Evolutionary conservation across 2,329 filamentous ascomycete genomes (phyloP), one percentile per base, ranked within the genome.

Genomic region (Rosellinia necatrix): DNA sequence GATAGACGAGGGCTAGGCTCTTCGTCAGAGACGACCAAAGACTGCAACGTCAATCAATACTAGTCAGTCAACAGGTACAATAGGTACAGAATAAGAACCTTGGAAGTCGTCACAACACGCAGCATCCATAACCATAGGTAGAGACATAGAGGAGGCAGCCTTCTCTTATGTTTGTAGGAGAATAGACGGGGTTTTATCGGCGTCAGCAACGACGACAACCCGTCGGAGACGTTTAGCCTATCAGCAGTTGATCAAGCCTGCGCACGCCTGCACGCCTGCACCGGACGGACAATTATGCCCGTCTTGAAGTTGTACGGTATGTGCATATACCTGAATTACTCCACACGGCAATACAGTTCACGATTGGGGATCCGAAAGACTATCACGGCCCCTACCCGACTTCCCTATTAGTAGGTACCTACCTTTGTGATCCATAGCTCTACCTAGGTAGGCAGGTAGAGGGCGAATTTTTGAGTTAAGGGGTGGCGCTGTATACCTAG

Each of bases 161-260:
- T n/a, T n/a, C n/a, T n/a, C n/a, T n/a, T n/a, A n/a, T n/a, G n/a
- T n/a, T n/a, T n/a, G 6, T 24, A 41, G 10, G 25, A n/a, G 27
- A 42, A 17, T 40, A 13, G 13, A 29, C 15, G 29, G 24, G 13
- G 46, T 12, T 50, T 32, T 44, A 6, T 50, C 52, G 32, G 30
- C 17, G 38, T 27, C 30, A 24, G 49, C 7, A 19, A 25, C 32
- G 35, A 15, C 8, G 19, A 7, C 29, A 27, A 51, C 19, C 34
- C 41, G 21, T 44, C 41, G 47, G 53, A 37, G 29, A 34, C 37
- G 29, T 58, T 58, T 47, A 50, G 40, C 51, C 29, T 58, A 53
- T 56, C 47, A 40, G 46, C 22, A 15, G 27, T 40, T 44, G 38
- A 49, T 44, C 25, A 49, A 54, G 29, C 43, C 21, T 22, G 41